Evolutionary conservation across 352 stramenopile genomes (phyloP), one percentile per base, ranked within the genome.

Genomic region (Phytophthora capsici): DNA sequence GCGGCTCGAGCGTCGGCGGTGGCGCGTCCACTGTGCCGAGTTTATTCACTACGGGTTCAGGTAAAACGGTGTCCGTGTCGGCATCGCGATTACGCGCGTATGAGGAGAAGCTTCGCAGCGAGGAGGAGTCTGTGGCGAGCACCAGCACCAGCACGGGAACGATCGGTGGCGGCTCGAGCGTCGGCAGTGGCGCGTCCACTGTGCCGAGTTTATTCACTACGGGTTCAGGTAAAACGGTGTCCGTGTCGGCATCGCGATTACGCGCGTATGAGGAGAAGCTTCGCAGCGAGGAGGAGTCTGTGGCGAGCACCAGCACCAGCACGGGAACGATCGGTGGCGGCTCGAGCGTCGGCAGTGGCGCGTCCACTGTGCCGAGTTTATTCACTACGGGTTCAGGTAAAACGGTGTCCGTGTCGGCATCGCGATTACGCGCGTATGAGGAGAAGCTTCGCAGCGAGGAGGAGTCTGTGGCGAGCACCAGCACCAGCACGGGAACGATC

Each of bases 311-410:
- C n/a, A 28, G 17, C 6, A 28, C 25, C 22, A 48, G 22, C 12
- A 26, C 20, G 44, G 14, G 22, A 14, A 23, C 4, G 13, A 25
- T 13, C 4, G 30, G 9, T 7, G 4, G 9, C 19, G 30, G 16
- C 43, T 32, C 43, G 12, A 32, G 30, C 43, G 43, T 13, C 12
- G 6, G n/a, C 19, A 17, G 23, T 34, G 36, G 16, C 28, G 36
- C 30, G 41, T 14, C 62, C 10, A 63, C 47, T 14, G 55, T 71
- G 16, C 34, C 63, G 17, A 63, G 57, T 59, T 46, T 67, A 9
- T 77, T 79, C 54, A 63, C 74, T 52, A 78, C 74, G 4, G 61
- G 63, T 13, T 75, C 57, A n/a, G 74, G 74, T 5, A 55, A 66
- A 32, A 54, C 45, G 16, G 50, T 83, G 20, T 40, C 23, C 16